A percentile compares a stretch with the other conserved stretches of the same genome.
Conservation (phyloP, 495 filamentous ascomycete species). For the Daldinia concentrica region DNA sequence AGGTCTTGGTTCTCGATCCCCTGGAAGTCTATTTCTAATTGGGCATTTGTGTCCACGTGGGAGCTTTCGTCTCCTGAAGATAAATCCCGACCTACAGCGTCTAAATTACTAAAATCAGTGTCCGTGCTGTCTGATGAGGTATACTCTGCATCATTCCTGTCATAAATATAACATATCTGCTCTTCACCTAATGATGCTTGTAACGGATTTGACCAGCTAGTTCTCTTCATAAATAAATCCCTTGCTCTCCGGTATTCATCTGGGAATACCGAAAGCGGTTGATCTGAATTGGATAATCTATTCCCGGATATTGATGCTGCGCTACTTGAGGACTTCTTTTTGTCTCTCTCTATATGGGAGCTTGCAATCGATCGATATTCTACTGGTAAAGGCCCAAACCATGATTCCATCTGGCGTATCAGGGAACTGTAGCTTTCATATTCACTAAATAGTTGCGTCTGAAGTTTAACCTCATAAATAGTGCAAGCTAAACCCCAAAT, state of each 20-base stretch:
- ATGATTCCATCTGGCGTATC: conserved; percentile 30
- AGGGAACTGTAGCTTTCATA: conserved; percentile 12
- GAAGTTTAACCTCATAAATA: conserved; percentile 26
- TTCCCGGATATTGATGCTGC: not conserved
- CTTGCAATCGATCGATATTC: conserved; percentile 23
- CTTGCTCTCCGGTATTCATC: conserved; percentile 7
- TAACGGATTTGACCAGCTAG: conserved; percentile 1
- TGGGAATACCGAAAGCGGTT: conserved; percentile 1
- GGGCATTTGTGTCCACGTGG: not conserved
- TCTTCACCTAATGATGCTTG: conserved; percentile 16
- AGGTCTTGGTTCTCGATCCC: not conserved
- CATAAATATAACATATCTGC: not conserved
- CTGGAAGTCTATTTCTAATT: not conserved
- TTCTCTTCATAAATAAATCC: not conserved
- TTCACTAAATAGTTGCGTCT: conserved; percentile 18
- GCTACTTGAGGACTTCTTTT: not conserved
- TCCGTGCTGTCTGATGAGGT: conserved; percentile 14
- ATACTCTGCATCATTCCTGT: not conserved
- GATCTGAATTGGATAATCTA: not conserved
- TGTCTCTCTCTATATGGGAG: not conserved
- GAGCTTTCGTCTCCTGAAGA: not conserved
- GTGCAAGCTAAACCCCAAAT: conserved; percentile 43
- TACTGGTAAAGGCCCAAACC: conserved; percentile 39
- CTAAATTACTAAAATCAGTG: not conserved
- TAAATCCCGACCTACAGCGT: not conserved